These are phyloP conservation scores for Termitomyces eurrhizus DNA, from an alignment of 768 basidiomycete species.

Conservation along the genomic window DNA sequence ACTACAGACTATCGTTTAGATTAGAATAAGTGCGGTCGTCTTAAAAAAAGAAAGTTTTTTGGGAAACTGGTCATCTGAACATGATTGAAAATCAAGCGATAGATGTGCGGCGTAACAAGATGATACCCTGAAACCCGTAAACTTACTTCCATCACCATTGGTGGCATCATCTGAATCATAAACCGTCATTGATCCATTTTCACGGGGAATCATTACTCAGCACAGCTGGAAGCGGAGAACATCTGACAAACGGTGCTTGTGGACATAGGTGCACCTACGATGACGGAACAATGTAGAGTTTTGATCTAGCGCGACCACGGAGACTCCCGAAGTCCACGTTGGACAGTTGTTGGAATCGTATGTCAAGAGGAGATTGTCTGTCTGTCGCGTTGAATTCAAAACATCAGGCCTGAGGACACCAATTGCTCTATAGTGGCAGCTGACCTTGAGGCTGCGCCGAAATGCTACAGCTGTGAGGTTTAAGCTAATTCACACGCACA, in stretches of 20 bases:
- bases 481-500: not conserved
- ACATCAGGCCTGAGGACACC: not conserved
- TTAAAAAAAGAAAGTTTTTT: not conserved
- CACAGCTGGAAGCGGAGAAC: not conserved
- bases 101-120: not conserved
- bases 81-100: not conserved
- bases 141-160: not conserved
- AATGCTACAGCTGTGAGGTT: not conserved
- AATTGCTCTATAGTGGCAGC: not conserved
- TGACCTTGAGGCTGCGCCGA: not conserved
- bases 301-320: constrained; percentile 1
- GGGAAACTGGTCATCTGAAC: not conserved
- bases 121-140: constrained; percentile 10
- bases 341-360: not conserved
- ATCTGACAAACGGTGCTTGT: constrained; percentile 9
- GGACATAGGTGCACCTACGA: constrained; percentile 5
- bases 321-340: constrained; percentile 13
- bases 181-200: constrained; percentile 9
- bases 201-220: constrained; percentile 12
- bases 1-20: not conserved
- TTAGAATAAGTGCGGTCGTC: not conserved
- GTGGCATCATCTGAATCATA: constrained; percentile 5
- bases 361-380: not conserved
- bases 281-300: constrained; percentile 7
- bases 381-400: not conserved